Conservation (phyloP, 2,329 filamentous ascomycete genomes). For the Colletotrichum shisoi region DNA sequence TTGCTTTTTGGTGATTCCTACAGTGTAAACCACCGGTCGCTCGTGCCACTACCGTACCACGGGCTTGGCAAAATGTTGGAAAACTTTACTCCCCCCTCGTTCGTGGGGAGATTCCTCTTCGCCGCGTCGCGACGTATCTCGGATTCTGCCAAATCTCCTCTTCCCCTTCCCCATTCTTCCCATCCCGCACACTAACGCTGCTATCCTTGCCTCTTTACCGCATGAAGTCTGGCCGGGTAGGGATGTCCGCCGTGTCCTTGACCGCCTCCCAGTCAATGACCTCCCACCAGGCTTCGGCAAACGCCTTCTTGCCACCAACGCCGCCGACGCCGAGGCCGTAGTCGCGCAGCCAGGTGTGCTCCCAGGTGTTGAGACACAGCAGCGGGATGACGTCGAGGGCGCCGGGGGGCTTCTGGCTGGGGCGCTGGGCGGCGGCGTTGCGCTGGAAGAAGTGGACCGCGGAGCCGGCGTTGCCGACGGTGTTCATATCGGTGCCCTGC, state of each 20-base stretch:
- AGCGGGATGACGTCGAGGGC: conserved; percentile 76
- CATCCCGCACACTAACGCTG: too few species aligned
- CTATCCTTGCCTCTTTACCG: not conserved
- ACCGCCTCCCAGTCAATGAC: conserved; percentile 85
- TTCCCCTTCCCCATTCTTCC: not conserved
- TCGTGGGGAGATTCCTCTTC: not conserved
- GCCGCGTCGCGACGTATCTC: not conserved
- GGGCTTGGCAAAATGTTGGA: not conserved
- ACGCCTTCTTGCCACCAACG: conserved; percentile 76
- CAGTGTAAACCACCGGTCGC: conserved; percentile 1
- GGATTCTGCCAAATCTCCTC: not conserved
- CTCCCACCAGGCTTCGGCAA: conserved; percentile 85
- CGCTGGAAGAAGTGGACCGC: conserved; percentile 53
- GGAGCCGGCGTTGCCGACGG: conserved; percentile 54
- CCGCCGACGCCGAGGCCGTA: conserved; percentile 69
- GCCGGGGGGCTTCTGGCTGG: conserved; percentile 63
- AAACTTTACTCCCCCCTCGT: not conserved
- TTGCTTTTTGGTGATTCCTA: conserved; percentile 33
- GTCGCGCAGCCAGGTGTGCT: conserved; percentile 89
- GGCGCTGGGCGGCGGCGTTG: conserved; percentile 44
- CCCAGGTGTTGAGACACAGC: conserved; percentile 94
- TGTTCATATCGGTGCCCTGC: conserved; percentile 75
- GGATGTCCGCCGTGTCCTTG: conserved; percentile 46
- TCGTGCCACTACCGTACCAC: not conserved
- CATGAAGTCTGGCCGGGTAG: conserved; percentile 23